Evolutionary conservation across 164 flowering plant species (phyloP), one percentile per base, ranked within the genome.

Genomic region (Stephania japonica): DNA sequence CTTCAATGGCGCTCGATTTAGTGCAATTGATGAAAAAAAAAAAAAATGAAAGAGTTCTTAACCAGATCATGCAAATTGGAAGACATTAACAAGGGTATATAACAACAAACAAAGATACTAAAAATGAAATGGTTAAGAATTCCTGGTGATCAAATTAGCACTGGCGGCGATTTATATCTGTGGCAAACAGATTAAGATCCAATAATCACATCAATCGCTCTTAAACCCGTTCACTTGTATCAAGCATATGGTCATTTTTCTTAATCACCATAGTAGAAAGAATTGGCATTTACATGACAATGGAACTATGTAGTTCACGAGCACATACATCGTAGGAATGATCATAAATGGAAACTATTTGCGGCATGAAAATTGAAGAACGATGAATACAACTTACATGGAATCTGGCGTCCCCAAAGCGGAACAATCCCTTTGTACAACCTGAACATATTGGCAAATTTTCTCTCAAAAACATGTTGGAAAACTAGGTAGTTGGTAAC

Each of bases 331-430:
- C 8, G 6, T 25, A 38, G 32, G 18, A 12, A 7, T 32, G 16
- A 7, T 32, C 42, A 27, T 14, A 66, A 53, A 70, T 25, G 4
- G 59, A 56, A 70, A 24, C 38, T 24, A 50, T 7, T 23, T 18
- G 8, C 27, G 7, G 1, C 4, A 53, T 3, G 8, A 53, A 70
- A 19, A 24, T 24, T 27, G n/a, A 70, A 16, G 42, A 56, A 50
- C 42, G 62, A 19, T 25, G 7, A 68, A 14, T 69, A 63, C 8
- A 75, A 76, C 92, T 87, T 85, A 90, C 96, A 90, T 75, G 96
- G 96, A 78, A 89, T 91, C 73, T 91, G 96, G 62, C 96, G 91
- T 23, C 96, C 96, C 91, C 93, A 88, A 24, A 89, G 90, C 44
- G 93, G 96, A 78, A 87, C 89, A 77, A 91, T 10, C 18, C 91